Percentiles rank a stretch among this genome's conserved stretches.
Conservation (phyloP, 768 basidiomycete genomes). For the Leucocoprinus sp. region DNA sequence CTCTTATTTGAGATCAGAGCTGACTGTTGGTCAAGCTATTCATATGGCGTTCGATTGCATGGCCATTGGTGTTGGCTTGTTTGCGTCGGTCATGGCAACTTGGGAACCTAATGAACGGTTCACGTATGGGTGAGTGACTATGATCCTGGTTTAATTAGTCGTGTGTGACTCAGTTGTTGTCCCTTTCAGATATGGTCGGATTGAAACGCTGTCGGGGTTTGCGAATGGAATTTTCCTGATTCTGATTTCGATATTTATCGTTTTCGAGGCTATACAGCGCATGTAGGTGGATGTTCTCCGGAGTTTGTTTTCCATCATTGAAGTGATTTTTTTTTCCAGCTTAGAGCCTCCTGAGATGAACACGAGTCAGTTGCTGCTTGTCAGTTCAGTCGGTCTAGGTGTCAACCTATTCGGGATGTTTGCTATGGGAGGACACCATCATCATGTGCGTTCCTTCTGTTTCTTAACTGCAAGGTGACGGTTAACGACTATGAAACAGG, state of each 20-base stretch:
- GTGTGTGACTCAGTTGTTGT: background rate
- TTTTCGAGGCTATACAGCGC: slow-evolving; percentile 95
- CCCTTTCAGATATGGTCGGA: slow-evolving; percentile 74
- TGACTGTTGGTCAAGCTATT: slow-evolving; percentile 53
- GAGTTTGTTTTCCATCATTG: background rate
- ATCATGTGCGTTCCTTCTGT: slow-evolving; percentile 49
- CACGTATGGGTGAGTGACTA: slow-evolving; percentile 75
- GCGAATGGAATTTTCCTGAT: slow-evolving; percentile 95
- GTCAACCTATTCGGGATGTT: slow-evolving; percentile 99
- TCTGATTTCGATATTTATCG: slow-evolving; percentile 93
- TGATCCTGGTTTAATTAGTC: background rate
- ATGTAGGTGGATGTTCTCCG: slow-evolving; percentile 44
- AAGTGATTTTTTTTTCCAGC: slow-evolving; percentile 27
- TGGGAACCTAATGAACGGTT: slow-evolving; percentile 94
- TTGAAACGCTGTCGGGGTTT: slow-evolving; percentile 96
- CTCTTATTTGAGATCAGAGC: background rate
- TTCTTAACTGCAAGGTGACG: background rate
- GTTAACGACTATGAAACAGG: slow-evolving; percentile 21
- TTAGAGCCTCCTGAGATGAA: slow-evolving; percentile 97
- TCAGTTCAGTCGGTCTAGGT: slow-evolving; percentile 81
- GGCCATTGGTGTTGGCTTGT: slow-evolving; percentile 90
- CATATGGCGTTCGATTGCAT: slow-evolving; percentile 99
- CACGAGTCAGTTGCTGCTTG: slow-evolving; percentile 82
- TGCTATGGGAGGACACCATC: slow-evolving; percentile 94
- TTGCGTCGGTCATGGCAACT: slow-evolving; percentile 96